A percentile compares a stretch with the other conserved stretches of the same genome.
phyloP scores from a whole-genome alignment of 2,329 filamentous ascomycete species.

The Sporothrix schenckii region DNA sequence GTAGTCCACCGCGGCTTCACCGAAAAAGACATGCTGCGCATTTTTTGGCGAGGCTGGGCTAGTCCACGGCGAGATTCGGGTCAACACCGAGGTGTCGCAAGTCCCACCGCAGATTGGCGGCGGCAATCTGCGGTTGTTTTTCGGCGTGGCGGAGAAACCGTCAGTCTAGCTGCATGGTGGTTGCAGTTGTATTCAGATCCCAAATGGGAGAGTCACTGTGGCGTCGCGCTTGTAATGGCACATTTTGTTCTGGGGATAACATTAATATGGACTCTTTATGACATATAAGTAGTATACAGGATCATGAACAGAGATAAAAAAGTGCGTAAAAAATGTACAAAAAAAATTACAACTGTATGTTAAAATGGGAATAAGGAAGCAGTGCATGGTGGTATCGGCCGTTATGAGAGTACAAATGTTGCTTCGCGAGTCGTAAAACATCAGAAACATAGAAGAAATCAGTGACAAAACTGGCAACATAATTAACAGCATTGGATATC shows the following conservation, averaged over 20 bases:
- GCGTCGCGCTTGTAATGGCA: neutral
- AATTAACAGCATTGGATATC: neutral
- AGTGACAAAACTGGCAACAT: neutral
- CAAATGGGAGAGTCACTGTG: neutral
- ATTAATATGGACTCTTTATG: neutral
- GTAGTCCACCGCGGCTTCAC: conserved; percentile 32
- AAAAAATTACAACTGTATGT: too few species aligned
- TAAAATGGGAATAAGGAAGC: neutral
- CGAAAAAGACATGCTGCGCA: conserved; percentile 31
- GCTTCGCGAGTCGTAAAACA: too few species aligned
- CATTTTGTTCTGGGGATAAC: neutral
- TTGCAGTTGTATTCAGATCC: neutral
- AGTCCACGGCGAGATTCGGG: conserved; percentile 21
- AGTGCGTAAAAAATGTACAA: neutral
- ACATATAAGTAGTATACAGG: neutral
- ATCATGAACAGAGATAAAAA: neutral
- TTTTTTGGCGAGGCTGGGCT: conserved; percentile 33
- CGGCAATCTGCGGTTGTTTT: conserved; percentile 29
- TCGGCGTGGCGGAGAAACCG: conserved; percentile 25
- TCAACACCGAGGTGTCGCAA: neutral
- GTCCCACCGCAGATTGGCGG: conserved; percentile 16
- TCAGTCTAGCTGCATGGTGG: neutral
- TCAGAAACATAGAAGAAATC: neutral
- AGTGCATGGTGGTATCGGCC: neutral
- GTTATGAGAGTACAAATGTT: neutral